Evolutionary conservation across 2,329 filamentous ascomycete species (phyloP), one percentile per base, ranked within the genome.

Genomic region (Pseudogymnoascus sp.): DNA sequence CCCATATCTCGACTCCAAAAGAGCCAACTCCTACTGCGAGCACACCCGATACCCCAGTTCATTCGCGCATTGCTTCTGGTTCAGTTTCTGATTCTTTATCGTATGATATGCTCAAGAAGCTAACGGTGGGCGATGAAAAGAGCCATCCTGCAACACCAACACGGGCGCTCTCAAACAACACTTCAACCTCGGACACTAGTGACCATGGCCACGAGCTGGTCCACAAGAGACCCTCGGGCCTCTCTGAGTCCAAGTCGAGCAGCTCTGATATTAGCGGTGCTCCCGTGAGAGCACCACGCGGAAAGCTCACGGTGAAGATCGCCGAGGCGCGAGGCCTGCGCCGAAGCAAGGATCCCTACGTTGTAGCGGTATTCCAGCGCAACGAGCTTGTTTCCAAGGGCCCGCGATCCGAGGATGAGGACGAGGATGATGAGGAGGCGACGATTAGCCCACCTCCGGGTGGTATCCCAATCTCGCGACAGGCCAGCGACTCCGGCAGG

Each of bases 351-450:
- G 90, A 97, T 69, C 94, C 94, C 1, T 99, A 99, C 70, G 90
- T 97, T 59, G 91, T 99, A 9, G 96, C 90, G 62, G 92, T 97
- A 25, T 99, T 97, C 71, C 94, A 99, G 73, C 89, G 91, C 73
- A 96, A 93, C 71, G 94, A 99, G 74, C 88, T 96, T 68, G 96
- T 99, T 61, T 97, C 94, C 1, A 88, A 90, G 61, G 91, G 91
- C 2, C 90, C 92, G 11, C 84, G 87, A 66, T 78, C 77, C 60
- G 81, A 84, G 62, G 82, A 82, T 36, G 79, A 79, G 60, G 75
- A 81, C 22, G 78, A 81, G 33, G 86, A 88, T 47, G 80, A 84
- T 36, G 84, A 86, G 47, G 83, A 87, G 61, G 70, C 80, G 62
- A 65, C 77, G 22, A 81, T 80, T 68, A 80, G 73, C 70, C 75